A percentile compares a stretch with the other conserved stretches of the same genome.
Evolutionary conservation across 2,329 filamentous ascomycete species (phyloP).

Genomic region (Capronia coronata): DNA sequence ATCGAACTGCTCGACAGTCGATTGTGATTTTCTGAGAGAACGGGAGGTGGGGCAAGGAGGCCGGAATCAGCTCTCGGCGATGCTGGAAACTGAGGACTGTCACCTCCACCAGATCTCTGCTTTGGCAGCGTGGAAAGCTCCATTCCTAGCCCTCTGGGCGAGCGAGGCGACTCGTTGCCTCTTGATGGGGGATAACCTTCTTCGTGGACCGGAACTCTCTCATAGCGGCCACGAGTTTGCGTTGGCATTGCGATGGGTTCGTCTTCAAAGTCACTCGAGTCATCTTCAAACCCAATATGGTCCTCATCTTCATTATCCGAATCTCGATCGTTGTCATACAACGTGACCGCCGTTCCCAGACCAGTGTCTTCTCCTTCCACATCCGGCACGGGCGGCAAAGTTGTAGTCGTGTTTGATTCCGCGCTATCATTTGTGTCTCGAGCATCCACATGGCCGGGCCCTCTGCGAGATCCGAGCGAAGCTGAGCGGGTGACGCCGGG

Average conservation of each 20-base stretch:
- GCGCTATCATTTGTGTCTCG: slow-evolving; percentile 30
- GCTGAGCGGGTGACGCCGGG: slow-evolving; percentile 31
- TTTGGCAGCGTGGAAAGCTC: slow-evolving; percentile 8
- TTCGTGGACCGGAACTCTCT: slow-evolving; percentile 13
- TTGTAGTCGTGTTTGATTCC: slow-evolving; percentile 21
- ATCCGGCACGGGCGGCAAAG: slow-evolving; percentile 18
- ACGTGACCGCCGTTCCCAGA: slow-evolving; percentile 25
- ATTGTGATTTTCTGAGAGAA: slow-evolving; percentile 5
- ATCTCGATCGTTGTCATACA: slow-evolving; percentile 33
- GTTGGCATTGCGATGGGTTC: slow-evolving; percentile 19
- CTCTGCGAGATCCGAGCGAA: slow-evolving; percentile 38
- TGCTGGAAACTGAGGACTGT: slow-evolving; percentile 31
- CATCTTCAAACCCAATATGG: slow-evolving; percentile 8
- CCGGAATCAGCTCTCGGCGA: slow-evolving; percentile 33
- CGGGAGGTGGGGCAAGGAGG: slow-evolving; percentile 25
- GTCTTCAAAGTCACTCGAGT: slow-evolving; percentile 5
- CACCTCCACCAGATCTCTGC: neutral
- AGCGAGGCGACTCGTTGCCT: slow-evolving; percentile 23
- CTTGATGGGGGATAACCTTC: slow-evolving; percentile 19
- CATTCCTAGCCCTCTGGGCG: slow-evolving; percentile 20
- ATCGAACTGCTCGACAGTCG: slow-evolving; percentile 34
- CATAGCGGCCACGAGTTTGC: slow-evolving; percentile 11
- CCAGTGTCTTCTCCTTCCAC: slow-evolving; percentile 32
- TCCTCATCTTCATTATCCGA: slow-evolving; percentile 16
- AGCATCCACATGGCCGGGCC: slow-evolving; percentile 34